Conservation (phyloP, 2,329 filamentous ascomycete genomes). For the Bipolaris bicolor region DNA sequence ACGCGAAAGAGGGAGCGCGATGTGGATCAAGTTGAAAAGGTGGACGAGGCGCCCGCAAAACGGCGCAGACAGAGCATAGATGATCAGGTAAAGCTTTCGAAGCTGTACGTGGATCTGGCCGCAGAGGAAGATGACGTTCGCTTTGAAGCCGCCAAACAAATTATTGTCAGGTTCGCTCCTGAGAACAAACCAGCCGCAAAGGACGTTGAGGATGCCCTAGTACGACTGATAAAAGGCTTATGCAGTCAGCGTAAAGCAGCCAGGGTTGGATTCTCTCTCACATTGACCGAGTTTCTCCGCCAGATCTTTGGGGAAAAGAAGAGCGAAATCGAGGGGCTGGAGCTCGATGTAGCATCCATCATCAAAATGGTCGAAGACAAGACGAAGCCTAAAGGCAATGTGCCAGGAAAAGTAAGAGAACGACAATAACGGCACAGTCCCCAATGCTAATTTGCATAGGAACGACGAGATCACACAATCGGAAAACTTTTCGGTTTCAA, state of each 20-base stretch:
- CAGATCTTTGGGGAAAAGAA: constrained; percentile 66
- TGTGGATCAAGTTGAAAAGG: constrained; percentile 19
- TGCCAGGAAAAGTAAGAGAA: constrained; percentile 58
- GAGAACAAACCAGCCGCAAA: constrained; percentile 46
- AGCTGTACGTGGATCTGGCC: constrained; percentile 55
- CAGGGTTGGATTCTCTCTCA: constrained; percentile 85
- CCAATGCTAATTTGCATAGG: constrained; percentile 59
- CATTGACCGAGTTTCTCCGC: constrained; percentile 78
- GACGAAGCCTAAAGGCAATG: constrained; percentile 59
- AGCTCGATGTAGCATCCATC: constrained; percentile 50
- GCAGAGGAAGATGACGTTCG: constrained; percentile 54
- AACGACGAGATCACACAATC: constrained; percentile 84
- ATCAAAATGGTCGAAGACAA: constrained; percentile 60
- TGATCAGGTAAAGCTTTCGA: constrained; percentile 51
- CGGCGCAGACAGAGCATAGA: constrained; percentile 47
- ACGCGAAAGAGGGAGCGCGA: constrained; percentile 39
- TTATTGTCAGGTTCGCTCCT: constrained; percentile 52
- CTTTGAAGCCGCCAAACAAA: constrained; percentile 53
- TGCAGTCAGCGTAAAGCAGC: constrained; percentile 90
- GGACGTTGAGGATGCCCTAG: constrained; percentile 49
- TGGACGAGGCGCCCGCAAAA: constrained; percentile 35
- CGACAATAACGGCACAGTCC: neutral
- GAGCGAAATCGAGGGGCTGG: constrained; percentile 39
- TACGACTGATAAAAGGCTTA: constrained; percentile 77
- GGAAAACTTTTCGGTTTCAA: constrained; percentile 88